Evolutionary conservation across 2,329 filamentous ascomycete genomes (phyloP).

Genomic region (Periconia sp.): DNA sequence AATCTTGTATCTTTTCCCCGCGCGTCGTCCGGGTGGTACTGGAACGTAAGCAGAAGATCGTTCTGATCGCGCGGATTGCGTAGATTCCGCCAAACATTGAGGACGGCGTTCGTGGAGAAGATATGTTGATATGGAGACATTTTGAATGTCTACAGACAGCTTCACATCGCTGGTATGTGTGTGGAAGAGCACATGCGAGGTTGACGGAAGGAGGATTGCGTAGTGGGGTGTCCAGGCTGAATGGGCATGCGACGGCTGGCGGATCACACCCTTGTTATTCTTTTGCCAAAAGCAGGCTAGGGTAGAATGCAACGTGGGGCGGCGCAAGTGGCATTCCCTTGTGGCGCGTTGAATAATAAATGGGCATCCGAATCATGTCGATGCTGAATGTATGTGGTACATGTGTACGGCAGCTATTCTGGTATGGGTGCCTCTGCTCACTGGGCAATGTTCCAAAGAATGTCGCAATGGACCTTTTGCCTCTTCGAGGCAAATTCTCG

Average conservation of each 20-base stretch:
- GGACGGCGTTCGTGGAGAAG: constrained; percentile 39
- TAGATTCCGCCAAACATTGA: constrained; percentile 43
- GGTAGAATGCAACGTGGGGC: no score
- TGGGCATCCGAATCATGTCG: no score
- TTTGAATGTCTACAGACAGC: neutral
- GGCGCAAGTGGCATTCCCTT: no score
- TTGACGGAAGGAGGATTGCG: neutral
- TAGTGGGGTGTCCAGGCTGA: constrained; percentile 14
- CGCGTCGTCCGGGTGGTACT: constrained; percentile 38
- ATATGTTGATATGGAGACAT: constrained; percentile 42
- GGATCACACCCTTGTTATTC: constrained; percentile 20
- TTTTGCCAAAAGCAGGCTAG: no score
- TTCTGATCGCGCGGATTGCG: constrained; percentile 37
- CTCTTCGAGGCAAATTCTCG: no score
- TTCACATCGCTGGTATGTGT: constrained; percentile 30
- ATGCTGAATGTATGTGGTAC: no score
- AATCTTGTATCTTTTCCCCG: constrained; percentile 22
- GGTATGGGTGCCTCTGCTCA: no score
- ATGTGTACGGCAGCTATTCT: no score
- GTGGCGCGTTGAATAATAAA: no score
- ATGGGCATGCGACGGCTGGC: constrained; percentile 9
- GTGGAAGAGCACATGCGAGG: neutral
- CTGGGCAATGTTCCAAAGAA: no score
- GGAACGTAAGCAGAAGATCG: constrained; percentile 40
- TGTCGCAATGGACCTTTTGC: no score